Conservation (phyloP, 2,329 filamentous ascomycete species). For the Epichloe gansuensis region DNA sequence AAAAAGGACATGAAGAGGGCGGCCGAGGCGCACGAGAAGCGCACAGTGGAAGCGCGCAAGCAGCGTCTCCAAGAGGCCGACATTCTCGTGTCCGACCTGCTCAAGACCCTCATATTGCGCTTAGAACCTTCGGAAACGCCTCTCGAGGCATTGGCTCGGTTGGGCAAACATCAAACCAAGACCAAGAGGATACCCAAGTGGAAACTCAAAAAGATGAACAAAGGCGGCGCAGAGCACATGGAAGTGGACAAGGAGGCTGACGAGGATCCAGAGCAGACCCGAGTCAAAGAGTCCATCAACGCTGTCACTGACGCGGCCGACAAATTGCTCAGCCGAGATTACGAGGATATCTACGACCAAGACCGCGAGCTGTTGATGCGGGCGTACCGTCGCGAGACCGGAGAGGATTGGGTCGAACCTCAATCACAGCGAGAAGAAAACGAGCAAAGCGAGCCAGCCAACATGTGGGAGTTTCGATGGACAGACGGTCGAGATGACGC, state of each 20-base stretch:
- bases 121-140: constrained; percentile 76
- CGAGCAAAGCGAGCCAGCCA: constrained; percentile 9
- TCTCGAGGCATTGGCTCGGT: constrained; percentile 72
- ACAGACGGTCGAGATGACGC: constrained; percentile 73
- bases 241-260: constrained; percentile 47
- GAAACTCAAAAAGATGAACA: constrained; percentile 57
- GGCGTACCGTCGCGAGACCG: constrained; percentile 74
- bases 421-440: constrained; percentile 15
- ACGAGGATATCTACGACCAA: constrained; percentile 83
- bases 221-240: constrained; percentile 44
- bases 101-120: constrained; percentile 58
- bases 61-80: constrained; percentile 64
- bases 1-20: constrained; percentile 90
- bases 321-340: constrained; percentile 68
- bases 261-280: constrained; percentile 56
- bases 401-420: constrained; percentile 66
- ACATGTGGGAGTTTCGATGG: constrained; percentile 83
- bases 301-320: constrained; percentile 83
- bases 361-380: constrained; percentile 75
- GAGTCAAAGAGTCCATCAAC: constrained; percentile 63
- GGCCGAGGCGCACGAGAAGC: constrained; percentile 73
- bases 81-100: constrained; percentile 58
- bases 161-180: constrained; percentile 57
- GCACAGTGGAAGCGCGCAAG: constrained; percentile 63
- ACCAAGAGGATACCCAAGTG: constrained; percentile 49